A percentile compares a stretch with the other conserved stretches of the same genome.
Conservation (phyloP, 2,329 filamentous ascomycete genomes). For the Aspergillus brunneoviolaceus region DNA sequence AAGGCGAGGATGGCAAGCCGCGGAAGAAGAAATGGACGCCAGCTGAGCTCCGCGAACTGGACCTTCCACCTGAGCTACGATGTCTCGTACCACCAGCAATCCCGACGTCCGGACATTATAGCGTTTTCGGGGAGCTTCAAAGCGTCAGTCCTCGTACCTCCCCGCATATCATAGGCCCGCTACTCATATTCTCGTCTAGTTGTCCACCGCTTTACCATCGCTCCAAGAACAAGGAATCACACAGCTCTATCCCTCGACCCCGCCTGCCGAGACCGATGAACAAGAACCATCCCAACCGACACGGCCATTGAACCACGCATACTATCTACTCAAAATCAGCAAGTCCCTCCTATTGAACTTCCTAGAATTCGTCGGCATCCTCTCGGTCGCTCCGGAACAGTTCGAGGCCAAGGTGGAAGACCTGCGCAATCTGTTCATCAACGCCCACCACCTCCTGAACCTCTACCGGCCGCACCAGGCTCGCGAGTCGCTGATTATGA, state of each 20-base stretch:
- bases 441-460: conserved; percentile 91
- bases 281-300: conserved; percentile 41
- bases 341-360: conserved; percentile 88
- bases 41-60: conserved; percentile 35
- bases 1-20: conserved; percentile 29
- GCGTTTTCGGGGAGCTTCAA: conserved; percentile 69
- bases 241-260: conserved; percentile 62
- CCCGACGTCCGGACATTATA: conserved; percentile 69
- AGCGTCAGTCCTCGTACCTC: conserved; percentile 42
- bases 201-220: conserved; percentile 61
- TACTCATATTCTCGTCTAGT: conserved; percentile 27
- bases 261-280: conserved; percentile 55
- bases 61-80: conserved; percentile 68
- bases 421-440: conserved; percentile 78
- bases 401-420: conserved; percentile 73
- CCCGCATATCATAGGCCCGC: neutral
- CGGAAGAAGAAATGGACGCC: conserved; percentile 36
- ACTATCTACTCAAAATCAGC: conserved; percentile 70
- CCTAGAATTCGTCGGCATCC: conserved; percentile 73
- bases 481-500: conserved; percentile 77
- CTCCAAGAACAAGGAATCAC: conserved; percentile 70
- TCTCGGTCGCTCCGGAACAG: conserved; percentile 66
- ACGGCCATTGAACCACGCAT: conserved; percentile 52
- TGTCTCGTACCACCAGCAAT: conserved; percentile 79
- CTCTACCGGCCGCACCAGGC: conserved; percentile 93